These are phyloP conservation scores for Gracilariopsis chorda DNA, from an alignment of 23 red algal genomes.

Conservation along the genomic window DNA sequence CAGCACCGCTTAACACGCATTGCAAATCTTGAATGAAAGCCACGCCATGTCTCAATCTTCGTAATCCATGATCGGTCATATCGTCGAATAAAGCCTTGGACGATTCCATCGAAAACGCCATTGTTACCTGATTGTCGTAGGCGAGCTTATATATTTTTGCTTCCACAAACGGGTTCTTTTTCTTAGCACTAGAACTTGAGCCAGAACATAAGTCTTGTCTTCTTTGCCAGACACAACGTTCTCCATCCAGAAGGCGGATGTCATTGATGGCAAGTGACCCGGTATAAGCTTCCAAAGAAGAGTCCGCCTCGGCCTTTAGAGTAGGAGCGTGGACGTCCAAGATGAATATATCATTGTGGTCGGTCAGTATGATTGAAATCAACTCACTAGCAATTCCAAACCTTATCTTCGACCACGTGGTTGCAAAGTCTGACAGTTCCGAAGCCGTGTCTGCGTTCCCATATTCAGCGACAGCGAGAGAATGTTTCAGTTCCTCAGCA, in stretches of 20 bases:
- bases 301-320: neutral
- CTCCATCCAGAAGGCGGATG: neutral
- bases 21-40: neutral
- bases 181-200: too few species aligned
- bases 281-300: neutral
- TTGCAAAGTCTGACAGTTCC: neutral
- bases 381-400: neutral
- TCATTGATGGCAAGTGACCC: neutral
- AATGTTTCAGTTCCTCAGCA: conserved; percentile 27
- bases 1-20: too few species aligned
- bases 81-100: neutral
- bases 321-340: neutral
- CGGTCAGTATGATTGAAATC: neutral
- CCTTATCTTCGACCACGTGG: conserved; percentile 3
- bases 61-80: neutral
- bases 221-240: neutral
- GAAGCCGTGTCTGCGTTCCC: neutral
- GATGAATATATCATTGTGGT: neutral
- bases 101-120: neutral
- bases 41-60: neutral
- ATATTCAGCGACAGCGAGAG: conserved; percentile 16
- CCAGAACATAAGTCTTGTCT: neutral
- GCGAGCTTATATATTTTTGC: neutral
- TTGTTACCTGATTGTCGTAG: neutral
- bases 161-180: neutral